Base-by-base conservation (phyloP, 352 stramenopile species). In the Albugo laibachii region DNA sequence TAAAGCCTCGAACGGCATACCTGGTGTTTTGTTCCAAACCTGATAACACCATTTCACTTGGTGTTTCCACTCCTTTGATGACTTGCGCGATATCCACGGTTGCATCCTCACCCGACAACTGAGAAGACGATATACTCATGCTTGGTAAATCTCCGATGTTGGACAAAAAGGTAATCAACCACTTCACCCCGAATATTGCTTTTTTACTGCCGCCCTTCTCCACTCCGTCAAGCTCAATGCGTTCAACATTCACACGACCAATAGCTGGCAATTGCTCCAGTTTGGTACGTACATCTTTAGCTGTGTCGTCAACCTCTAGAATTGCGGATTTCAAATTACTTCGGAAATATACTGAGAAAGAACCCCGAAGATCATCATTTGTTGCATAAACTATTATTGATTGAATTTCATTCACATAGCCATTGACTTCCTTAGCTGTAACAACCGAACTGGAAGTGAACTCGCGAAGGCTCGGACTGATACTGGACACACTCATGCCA, bases 251-350 rank as follows among this genome's bases (percentile, higher is more conserved):
- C 19, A 85, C 27, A 3, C 61, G 61, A 1, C 76, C 76, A 19
- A 85, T 55, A 0, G 72, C 76, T 20, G 76, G 58, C 0, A 88
- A 19, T 16, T 61, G 73, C 43, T 88, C 66, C 1, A 88, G 57
- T 42, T 84, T 88, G 5, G 71, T 77, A 36, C 71, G 65, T n/a
- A 88, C 60, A 40, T 88, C 76, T 0, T 48, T 49, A 14, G 70
- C 68, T 8, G 70, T 84, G 39, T 88, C 76, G 38, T 84, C 67
- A 49, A 60, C 69, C 50, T 80, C 79, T 45, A 88, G 64, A 2
- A 75, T 55, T 20, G 60, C 72, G 8, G 63, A 63, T 41, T 74
- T 48, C 0, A 74, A 64, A 11, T 57, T 58, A 15, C 66, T 68
- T 41, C 64, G 63, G 31, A 88, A 88, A n/a, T 80, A 81, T 5